phyloP scores from a whole-genome alignment of 2,329 filamentous ascomycete genomes.

The Fusarium sp. region DNA sequence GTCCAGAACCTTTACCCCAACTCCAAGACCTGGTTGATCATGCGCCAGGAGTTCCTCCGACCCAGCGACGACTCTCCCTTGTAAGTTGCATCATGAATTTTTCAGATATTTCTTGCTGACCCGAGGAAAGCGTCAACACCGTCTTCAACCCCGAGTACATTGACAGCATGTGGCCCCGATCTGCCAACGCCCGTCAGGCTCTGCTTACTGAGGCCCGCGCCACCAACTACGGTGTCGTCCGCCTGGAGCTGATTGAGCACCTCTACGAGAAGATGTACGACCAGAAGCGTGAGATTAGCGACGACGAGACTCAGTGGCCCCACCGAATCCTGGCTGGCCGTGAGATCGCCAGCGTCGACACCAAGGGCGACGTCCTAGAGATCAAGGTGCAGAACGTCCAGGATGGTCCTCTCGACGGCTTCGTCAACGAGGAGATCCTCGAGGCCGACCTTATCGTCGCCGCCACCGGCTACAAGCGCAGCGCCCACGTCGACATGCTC shows the following conservation, averaged over 20 bases:
- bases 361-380: slow-evolving; percentile 61
- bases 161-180: slow-evolving; percentile 77
- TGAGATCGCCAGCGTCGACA: slow-evolving; percentile 71
- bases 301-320: slow-evolving; percentile 80
- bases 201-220: slow-evolving; percentile 76
- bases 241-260: slow-evolving; percentile 88
- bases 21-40: slow-evolving; percentile 79
- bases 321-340: slow-evolving; percentile 81
- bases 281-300: slow-evolving; percentile 76
- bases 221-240: slow-evolving; percentile 95
- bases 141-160: slow-evolving; percentile 93
- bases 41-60: slow-evolving; percentile 83
- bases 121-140: slow-evolving; percentile 80
- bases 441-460: slow-evolving; percentile 86
- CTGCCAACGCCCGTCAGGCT: slow-evolving; percentile 68
- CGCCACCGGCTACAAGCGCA: slow-evolving; percentile 86
- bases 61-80: slow-evolving; percentile 97
- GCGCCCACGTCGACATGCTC: slow-evolving; percentile 82
- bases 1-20: slow-evolving; percentile 85
- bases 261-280: slow-evolving; percentile 90
- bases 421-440: slow-evolving; percentile 65
- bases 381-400: slow-evolving; percentile 66
- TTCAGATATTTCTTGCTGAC: slow-evolving; percentile 37
- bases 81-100: slow-evolving; percentile 61
- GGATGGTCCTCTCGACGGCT: slow-evolving; percentile 54